Evolutionary conservation across 1,139 yeast species (phyloP).

Genomic region (Yamadazyma siamensis): DNA sequence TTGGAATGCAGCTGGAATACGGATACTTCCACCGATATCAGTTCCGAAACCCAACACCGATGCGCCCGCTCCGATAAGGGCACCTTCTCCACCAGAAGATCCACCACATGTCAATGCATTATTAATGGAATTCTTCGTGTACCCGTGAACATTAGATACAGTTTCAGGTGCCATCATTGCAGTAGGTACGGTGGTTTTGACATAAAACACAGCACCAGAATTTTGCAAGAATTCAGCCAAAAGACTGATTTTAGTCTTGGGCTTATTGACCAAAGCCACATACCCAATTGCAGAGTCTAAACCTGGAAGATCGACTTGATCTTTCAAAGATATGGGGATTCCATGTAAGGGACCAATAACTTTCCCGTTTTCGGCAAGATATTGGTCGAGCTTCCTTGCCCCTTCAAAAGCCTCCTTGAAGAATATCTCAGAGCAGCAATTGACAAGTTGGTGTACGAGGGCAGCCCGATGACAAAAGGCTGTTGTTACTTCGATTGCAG

Average conservation of each 20-base stretch:
- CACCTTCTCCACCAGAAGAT: conserved; percentile 63
- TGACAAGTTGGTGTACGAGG: conserved; percentile 40
- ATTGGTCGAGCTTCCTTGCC: conserved; percentile 39
- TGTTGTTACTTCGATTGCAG: conserved; percentile 4
- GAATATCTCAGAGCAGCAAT: conserved; percentile 31
- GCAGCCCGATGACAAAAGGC: conserved; percentile 27
- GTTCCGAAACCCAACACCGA: conserved; percentile 41
- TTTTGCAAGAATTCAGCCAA: conserved; percentile 39
- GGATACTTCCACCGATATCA: conserved; percentile 20
- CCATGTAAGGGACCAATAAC: conserved; percentile 62
- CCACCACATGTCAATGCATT: conserved; percentile 50
- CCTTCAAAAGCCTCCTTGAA: conserved; percentile 20
- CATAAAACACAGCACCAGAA: conserved; percentile 54
- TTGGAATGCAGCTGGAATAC: conserved; percentile 16
- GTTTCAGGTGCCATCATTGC: conserved; percentile 56
- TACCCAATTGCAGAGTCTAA: conserved; percentile 44
- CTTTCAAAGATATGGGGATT: conserved; percentile 60
- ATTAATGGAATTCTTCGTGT: conserved; percentile 47
- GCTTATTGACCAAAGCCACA: conserved; percentile 27
- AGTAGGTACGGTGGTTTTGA: conserved; percentile 58
- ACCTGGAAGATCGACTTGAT: conserved; percentile 47
- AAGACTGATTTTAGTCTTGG: conserved; percentile 31
- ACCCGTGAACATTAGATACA: conserved; percentile 42
- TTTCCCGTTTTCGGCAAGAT: conserved; percentile 27
- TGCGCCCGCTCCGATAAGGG: conserved; percentile 49